Conservation (phyloP, 2,329 filamentous ascomycete genomes). For the Talaromyces sp. region DNA sequence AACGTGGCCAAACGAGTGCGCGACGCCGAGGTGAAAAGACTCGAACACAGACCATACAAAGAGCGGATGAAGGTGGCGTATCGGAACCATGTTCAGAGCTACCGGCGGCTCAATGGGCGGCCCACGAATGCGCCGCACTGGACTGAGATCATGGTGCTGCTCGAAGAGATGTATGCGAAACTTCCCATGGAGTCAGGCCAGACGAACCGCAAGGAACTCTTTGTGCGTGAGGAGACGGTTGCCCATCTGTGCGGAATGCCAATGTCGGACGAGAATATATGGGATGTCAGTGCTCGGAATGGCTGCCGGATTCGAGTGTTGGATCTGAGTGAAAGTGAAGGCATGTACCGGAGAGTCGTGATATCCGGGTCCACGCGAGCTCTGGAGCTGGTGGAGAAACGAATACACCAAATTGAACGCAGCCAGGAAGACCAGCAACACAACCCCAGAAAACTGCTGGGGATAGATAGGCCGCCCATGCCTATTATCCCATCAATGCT, state of each 20-base stretch:
- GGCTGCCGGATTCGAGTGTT: conserved; percentile 36
- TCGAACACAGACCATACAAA: background rate
- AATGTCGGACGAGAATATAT: conserved; percentile 32
- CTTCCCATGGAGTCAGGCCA: conserved; percentile 6
- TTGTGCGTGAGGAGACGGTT: conserved; percentile 31
- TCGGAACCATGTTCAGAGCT: conserved; percentile 13
- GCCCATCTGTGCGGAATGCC: conserved; percentile 27
- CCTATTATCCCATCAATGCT: conserved; percentile 26
- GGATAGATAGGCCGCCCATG: conserved; percentile 17
- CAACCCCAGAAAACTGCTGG: background rate
- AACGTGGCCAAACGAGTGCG: background rate
- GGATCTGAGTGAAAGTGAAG: conserved; percentile 23
- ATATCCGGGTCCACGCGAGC: conserved; percentile 30
- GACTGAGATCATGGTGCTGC: conserved; percentile 21
- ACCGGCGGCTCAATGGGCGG: background rate
- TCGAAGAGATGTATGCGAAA: conserved; percentile 20
- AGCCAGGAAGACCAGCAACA: conserved; percentile 12
- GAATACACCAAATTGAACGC: conserved; percentile 17
- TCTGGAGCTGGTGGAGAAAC: conserved; percentile 25
- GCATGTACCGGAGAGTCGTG: conserved; percentile 28
- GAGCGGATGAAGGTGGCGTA: conserved; percentile 21
- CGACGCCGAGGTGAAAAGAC: background rate
- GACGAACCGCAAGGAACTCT: conserved; percentile 24
- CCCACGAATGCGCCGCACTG: conserved; percentile 15
- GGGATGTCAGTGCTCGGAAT: conserved; percentile 27